A percentile compares a stretch with the other conserved stretches of the same genome.
phyloP scores from a whole-genome alignment of 2,329 filamentous ascomycete genomes.

The Ceratocystis diversiconidia region DNA sequence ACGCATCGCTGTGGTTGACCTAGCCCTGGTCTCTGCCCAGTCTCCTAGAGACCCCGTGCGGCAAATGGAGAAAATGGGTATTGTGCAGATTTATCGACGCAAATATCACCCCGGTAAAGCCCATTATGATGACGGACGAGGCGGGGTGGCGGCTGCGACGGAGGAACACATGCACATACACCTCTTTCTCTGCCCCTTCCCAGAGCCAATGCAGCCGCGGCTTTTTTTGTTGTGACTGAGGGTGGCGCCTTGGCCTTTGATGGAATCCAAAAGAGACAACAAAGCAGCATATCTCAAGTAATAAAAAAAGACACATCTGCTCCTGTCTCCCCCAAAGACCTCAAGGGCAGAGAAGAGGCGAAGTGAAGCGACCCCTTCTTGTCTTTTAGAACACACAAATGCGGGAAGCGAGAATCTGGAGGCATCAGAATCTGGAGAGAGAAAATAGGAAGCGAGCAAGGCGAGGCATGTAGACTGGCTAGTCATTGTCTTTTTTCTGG shows the following conservation, averaged over 20 bases:
- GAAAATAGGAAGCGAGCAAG: not conserved
- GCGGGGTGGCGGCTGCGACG: not conserved
- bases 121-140: not conserved
- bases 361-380: not conserved
- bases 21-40: not conserved
- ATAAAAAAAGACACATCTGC: too few species aligned
- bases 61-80: not conserved
- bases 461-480: not conserved
- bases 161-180: not conserved
- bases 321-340: too few species aligned
- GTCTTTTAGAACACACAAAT: not conserved
- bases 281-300: too few species aligned
- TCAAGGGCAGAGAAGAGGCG: not conserved
- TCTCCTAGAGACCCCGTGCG: not conserved
- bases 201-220: not conserved
- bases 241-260: too few species aligned
- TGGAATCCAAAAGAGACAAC: too few species aligned
- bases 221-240: not conserved
- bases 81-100: not conserved
- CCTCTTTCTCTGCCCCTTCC: not conserved
- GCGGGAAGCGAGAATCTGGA: slow-evolving; percentile 4
- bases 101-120: not conserved
- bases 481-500: not conserved
- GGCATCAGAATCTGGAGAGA: not conserved
- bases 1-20: too few species aligned